phyloP scores from a whole-genome alignment of 2,329 filamentous ascomycete genomes.

The Acrodontium crateriforme region DNA sequence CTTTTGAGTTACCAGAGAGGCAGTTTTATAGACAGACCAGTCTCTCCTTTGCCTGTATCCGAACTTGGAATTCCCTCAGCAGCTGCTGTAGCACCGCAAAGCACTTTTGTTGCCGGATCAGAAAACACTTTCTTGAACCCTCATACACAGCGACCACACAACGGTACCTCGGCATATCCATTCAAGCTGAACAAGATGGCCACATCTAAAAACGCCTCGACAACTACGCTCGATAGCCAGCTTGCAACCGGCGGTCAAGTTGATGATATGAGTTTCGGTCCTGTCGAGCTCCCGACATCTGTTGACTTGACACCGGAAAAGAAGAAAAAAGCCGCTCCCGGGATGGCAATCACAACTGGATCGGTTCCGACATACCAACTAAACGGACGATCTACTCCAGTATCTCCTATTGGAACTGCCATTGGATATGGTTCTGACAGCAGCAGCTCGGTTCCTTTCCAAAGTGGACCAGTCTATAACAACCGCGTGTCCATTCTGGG shows the following conservation, averaged over 20 bases:
- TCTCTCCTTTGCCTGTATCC: not conserved
- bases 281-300: slow-evolving; percentile 6
- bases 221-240: slow-evolving; percentile 14
- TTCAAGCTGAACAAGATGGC: slow-evolving; percentile 47
- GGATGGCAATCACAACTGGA: not conserved
- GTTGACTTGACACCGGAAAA: slow-evolving; percentile 2
- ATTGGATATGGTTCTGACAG: not conserved
- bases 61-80: not conserved
- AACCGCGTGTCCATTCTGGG: slow-evolving; percentile 9
- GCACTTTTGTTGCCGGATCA: slow-evolving; percentile 17
- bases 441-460: slow-evolving; percentile 4
- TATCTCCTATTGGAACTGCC: not conserved
- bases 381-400: slow-evolving; percentile 1
- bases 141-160: slow-evolving; percentile 49
- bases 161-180: slow-evolving; percentile 57
- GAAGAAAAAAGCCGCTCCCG: not conserved
- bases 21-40: slow-evolving; percentile 3
- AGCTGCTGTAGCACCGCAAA: slow-evolving; percentile 2
- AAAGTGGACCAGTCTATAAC: slow-evolving; percentile 13
- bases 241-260: slow-evolving; percentile 1
- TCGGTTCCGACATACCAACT: slow-evolving; percentile 1
- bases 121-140: slow-evolving; percentile 33
- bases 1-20: too few species aligned
- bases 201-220: slow-evolving; percentile 11
- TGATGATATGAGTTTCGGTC: slow-evolving; percentile 1